Percentiles rank a stretch among this genome's conserved stretches.
Evolutionary conservation across 2,329 filamentous ascomycete species (phyloP).

Genomic region (Ciborinia camelliae): DNA sequence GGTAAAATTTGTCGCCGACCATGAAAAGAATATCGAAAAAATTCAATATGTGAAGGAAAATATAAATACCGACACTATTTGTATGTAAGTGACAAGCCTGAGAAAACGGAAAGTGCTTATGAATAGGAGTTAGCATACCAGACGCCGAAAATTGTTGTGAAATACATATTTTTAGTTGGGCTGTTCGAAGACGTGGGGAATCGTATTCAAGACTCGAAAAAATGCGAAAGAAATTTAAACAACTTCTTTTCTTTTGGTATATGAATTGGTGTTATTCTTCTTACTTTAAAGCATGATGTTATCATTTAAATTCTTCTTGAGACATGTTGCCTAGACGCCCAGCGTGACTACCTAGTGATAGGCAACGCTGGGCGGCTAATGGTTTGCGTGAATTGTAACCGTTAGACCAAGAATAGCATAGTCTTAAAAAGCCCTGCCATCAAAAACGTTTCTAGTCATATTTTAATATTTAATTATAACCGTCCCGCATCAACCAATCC

Average conservation of each 20-base stretch:
- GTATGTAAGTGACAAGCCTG: not conserved
- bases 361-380: not conserved
- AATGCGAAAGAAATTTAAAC: not conserved
- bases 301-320: no score
- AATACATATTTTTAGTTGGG: not conserved
- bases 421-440: not conserved
- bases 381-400: not conserved
- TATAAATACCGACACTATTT: not conserved
- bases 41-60: not conserved
- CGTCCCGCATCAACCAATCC: no score
- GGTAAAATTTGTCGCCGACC: not conserved
- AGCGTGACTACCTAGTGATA: no score
- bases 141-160: not conserved
- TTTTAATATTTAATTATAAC: no score
- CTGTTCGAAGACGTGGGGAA: not conserved
- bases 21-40: not conserved
- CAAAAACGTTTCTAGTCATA: no score
- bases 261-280: not conserved
- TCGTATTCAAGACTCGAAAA: no score
- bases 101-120: not conserved
- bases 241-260: not conserved
- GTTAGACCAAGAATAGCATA: not conserved
- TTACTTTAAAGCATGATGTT: no score
- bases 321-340: not conserved
- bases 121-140: not conserved